Evolutionary conservation across 345 rosid species (phyloP), one percentile per base, ranked within the genome.

Genomic region (Moricandia moricandioides): DNA sequence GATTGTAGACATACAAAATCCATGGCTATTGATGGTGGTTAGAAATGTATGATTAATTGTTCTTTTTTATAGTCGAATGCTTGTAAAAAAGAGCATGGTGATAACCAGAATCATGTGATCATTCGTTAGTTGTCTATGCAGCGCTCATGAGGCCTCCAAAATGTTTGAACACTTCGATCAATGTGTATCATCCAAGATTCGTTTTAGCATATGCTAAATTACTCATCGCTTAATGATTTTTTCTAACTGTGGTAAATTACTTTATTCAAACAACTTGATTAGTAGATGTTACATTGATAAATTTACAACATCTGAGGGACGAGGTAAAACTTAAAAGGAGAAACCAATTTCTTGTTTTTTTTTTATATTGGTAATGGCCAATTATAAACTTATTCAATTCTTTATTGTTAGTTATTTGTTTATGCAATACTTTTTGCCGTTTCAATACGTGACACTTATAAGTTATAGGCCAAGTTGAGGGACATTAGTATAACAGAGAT

Each of bases 401-500:
- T 30, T n/a, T 13, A 29, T 59, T 55, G 59, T 55, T 21, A 3
- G 21, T 43, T 27, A 47, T 29, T 51, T 51, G 6, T 21, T 45
- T 11, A 31, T 67, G 30, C 59, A 51, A 16, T 51, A 67, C 4
- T 33, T 69, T 5, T 51, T 39, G 55, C 29, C 39, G 40, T 51
- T 17, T 18, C 16, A 67, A 14, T 69, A 57, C 6, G 24, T 18
- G 31, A 56, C 59, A 4, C 16, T 43, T 43, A 43, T 43, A 43
- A 43, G 49, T 43, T 43, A 43, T 43, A 43, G 11, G 49, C 16
- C 49, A 45, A 74, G 66, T 74, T 14, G 72, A 66, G 60, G 66
- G 71, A 66, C 71, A 30, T 16, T 35, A 54, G 17, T 63, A 14
- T 31, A 52, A 16, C 18, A 72, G 17, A 52, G 6, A 18, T 10